Evolutionary conservation across 352 stramenopile genomes (phyloP), one percentile per base, ranked within the genome.

Genomic region (Blastocystis sp.): DNA sequence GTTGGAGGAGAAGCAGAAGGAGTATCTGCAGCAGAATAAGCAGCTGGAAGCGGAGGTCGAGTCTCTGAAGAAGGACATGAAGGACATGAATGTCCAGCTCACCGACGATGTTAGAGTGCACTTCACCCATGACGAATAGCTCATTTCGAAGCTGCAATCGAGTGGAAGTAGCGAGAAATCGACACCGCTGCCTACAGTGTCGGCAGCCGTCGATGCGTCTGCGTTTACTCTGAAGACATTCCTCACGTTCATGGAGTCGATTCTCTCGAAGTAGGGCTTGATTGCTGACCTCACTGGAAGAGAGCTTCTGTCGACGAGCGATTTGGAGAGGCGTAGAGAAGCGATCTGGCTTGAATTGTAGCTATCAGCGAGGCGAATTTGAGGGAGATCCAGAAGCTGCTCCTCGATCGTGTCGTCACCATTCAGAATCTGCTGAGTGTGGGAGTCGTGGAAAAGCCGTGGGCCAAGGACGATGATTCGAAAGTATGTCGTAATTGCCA

Each of bases 71-170:
- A 13, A 47, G 20, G 43, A 62, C 29, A 80, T 64, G 7, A 61
- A 62, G 39, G 70, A 80, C 20, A 80, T 61, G 47, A 80, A 80
- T 23, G 70, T 62, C 29, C 70, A 80, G 47, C 34, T 80, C n/a
- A 53, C 70, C 5, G 70, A 80, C 34, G 70, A 80, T 64, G 70
- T 80, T 18, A 13, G 9, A 7, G 15, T 37, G 13, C 18, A 20
- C n/a, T 13, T 18, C 26, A 11, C 1, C 13, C 8, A 15, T 80
- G 47, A 62, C 2, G 7, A 15, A 34, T 80, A 80, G 70, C 43
- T 80, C 4, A 56, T 80, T 18, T 26, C n/a, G 20, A 18, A 47
- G 29, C 45, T 80, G 41, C 37, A 80, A 37, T 26, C 70, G 18
- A 26, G 50, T 15, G 29, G 45, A 23, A 37, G 43, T 2, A 41